Percentiles rank a stretch among this genome's conserved stretches.
phyloP scores from a whole-genome alignment of 805 yeast genomes.

The Lipomyces oligophaga region DNA sequence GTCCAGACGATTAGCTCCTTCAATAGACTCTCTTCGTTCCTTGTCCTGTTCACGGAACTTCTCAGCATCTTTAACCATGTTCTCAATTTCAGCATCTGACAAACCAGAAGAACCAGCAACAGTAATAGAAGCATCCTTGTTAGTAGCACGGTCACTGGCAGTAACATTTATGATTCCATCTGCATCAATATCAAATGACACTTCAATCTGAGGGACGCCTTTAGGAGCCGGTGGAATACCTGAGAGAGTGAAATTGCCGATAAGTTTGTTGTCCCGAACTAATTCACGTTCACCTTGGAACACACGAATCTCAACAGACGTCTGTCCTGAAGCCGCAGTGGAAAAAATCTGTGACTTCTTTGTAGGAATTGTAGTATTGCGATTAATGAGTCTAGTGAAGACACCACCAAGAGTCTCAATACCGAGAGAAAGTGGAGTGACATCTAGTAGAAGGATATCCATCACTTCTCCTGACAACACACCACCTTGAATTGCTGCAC shows the following conservation, averaged over 20 bases:
- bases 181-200: conserved; percentile 92
- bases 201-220: conserved; percentile 94
- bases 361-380: conserved; percentile 95
- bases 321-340: conserved; percentile 94
- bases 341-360: conserved; percentile 95
- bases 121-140: conserved; percentile 90
- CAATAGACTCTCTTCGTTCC: conserved; percentile 79
- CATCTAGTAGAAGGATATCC: conserved; percentile 85
- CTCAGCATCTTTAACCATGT: conserved; percentile 88
- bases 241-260: conserved; percentile 91
- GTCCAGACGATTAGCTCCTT: conserved; percentile 80
- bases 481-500: conserved; percentile 98
- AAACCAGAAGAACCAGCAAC: conserved; percentile 95
- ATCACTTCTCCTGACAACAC: conserved; percentile 92
- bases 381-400: conserved; percentile 84
- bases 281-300: conserved; percentile 99
- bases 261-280: conserved; percentile 94
- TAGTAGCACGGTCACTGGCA: conserved; percentile 89
- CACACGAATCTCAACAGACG: conserved; percentile 94
- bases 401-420: conserved; percentile 98
- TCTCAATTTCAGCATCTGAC: conserved; percentile 83
- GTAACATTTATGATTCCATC: conserved; percentile 95
- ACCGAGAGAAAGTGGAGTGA: conserved; percentile 87
- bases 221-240: conserved; percentile 96
- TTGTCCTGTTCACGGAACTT: conserved; percentile 83